Percentiles rank a stretch among this genome's conserved stretches.
These are phyloP conservation scores for Pedinophyceae sp. DNA, from an alignment of 139 green algal genomes.

Conservation along the genomic window DNA sequence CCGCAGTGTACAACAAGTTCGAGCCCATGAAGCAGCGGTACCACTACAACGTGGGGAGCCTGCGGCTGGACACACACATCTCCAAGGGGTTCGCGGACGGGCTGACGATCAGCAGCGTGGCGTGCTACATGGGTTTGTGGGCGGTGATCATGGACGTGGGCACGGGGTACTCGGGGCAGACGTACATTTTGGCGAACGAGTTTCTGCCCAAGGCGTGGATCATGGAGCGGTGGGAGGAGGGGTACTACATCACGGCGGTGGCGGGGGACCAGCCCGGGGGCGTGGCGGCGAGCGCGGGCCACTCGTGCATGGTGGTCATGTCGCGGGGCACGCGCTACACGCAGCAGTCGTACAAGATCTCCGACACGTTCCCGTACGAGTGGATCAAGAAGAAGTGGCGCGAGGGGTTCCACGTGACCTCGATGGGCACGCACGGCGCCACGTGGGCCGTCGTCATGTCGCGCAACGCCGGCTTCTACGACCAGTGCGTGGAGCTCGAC, in stretches of 20 bases:
- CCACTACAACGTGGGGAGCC: constrained; percentile 14
- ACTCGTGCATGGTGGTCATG: constrained; percentile 39
- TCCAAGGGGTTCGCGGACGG: constrained; percentile 9
- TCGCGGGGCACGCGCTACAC: constrained; percentile 47
- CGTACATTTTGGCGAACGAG: constrained; percentile 16
- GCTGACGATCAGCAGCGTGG: constrained; percentile 7
- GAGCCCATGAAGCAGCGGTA: constrained; percentile 16
- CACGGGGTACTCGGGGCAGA: constrained; percentile 10
- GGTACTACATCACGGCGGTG: constrained; percentile 67
- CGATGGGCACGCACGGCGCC: constrained; percentile 44
- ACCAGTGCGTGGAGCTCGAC: constrained; percentile 60
- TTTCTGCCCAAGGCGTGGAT: constrained; percentile 61
- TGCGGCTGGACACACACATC: constrained; percentile 6
- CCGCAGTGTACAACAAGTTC: constrained; percentile 12
- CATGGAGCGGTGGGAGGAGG: constrained; percentile 70
- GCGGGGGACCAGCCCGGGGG: constrained; percentile 24
- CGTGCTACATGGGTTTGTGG: constrained; percentile 10
- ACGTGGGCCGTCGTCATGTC: constrained; percentile 75
- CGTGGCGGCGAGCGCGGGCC: not conserved
- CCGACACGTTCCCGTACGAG: constrained; percentile 65
- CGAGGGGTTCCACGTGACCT: constrained; percentile 67
- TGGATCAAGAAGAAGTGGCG: constrained; percentile 83
- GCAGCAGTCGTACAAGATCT: constrained; percentile 73
- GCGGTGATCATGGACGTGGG: constrained; percentile 14
- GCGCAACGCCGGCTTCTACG: constrained; percentile 41